Evolutionary conservation across 305 asterid genomes (phyloP).

Genomic region (Rubia peregrina): DNA sequence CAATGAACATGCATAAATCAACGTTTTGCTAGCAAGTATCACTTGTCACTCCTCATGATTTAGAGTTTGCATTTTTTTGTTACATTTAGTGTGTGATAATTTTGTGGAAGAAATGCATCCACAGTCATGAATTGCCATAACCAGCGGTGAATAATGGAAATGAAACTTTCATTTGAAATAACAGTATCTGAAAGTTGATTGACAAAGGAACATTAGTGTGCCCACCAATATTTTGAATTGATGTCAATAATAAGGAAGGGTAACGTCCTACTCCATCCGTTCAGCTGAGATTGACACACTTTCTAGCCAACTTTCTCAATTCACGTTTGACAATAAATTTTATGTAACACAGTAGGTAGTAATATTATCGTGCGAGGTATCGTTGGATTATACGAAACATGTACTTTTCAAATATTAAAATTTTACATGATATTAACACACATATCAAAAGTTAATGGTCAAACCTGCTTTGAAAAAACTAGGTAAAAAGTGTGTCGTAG

Average conservation of each 20-base stretch:
- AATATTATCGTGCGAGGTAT: too few relatives aligned
- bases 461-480: too few relatives aligned
- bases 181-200: slow-evolving; percentile 8
- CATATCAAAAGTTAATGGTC: too few relatives aligned
- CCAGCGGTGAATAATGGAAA: neutral
- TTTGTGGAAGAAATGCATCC: neutral
- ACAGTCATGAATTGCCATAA: slow-evolving; percentile 3
- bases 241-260: slow-evolving; percentile 12
- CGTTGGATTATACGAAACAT: too few relatives aligned
- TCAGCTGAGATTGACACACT: too few relatives aligned
- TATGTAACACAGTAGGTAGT: too few relatives aligned
- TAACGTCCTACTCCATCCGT: too few relatives aligned
- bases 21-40: neutral
- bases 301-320: too few relatives aligned
- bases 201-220: neutral
- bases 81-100: neutral
- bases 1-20: neutral
- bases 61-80: neutral
- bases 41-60: neutral
- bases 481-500: too few relatives aligned
- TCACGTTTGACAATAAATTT: too few relatives aligned
- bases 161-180: neutral
- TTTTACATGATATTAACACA: too few relatives aligned
- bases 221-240: slow-evolving; percentile 20
- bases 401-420: too few relatives aligned